Conservation (phyloP, 2,329 filamentous ascomycete genomes). For the Cytospora chrysosperma region DNA sequence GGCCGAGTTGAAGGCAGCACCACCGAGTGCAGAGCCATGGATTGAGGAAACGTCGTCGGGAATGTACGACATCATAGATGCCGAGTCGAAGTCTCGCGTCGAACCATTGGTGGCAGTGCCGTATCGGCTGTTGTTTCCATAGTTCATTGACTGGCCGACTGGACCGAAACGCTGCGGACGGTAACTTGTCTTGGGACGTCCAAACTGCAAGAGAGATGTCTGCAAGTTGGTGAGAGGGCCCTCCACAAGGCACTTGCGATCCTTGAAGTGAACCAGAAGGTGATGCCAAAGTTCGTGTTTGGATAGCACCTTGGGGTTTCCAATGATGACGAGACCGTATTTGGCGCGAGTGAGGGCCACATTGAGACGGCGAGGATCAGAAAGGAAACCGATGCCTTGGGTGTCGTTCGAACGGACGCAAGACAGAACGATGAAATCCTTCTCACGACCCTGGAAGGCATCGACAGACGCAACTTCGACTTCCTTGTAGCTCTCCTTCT, state of each 20-base stretch:
- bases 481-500: slow-evolving; percentile 98
- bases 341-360: slow-evolving; percentile 96
- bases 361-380: slow-evolving; percentile 94
- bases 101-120: slow-evolving; percentile 38
- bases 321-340: slow-evolving; percentile 92
- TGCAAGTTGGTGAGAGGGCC: slow-evolving; percentile 95
- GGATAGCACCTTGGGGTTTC: slow-evolving; percentile 94
- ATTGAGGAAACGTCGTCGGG: slow-evolving; percentile 96
- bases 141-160: slow-evolving; percentile 22
- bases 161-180: slow-evolving; percentile 74
- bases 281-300: slow-evolving; percentile 99
- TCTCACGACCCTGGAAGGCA: slow-evolving; percentile 97
- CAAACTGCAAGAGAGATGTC: slow-evolving; percentile 91
- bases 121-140: slow-evolving; percentile 42
- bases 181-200: slow-evolving; percentile 87
- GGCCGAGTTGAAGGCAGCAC: slow-evolving; percentile 74
- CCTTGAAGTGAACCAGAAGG: slow-evolving; percentile 93
- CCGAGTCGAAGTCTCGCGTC: slow-evolving; percentile 66
- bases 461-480: slow-evolving; percentile 98
- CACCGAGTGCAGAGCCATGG: slow-evolving; percentile 86
- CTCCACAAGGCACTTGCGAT: slow-evolving; percentile 92
- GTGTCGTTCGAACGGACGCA: slow-evolving; percentile 99
- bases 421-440: slow-evolving; percentile 97
- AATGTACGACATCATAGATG: slow-evolving; percentile 92
- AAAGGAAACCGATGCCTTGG: slow-evolving; percentile 98